Evolutionary conservation across 352 stramenopile species (phyloP).

Genomic region (Phytopythium oedochilum): DNA sequence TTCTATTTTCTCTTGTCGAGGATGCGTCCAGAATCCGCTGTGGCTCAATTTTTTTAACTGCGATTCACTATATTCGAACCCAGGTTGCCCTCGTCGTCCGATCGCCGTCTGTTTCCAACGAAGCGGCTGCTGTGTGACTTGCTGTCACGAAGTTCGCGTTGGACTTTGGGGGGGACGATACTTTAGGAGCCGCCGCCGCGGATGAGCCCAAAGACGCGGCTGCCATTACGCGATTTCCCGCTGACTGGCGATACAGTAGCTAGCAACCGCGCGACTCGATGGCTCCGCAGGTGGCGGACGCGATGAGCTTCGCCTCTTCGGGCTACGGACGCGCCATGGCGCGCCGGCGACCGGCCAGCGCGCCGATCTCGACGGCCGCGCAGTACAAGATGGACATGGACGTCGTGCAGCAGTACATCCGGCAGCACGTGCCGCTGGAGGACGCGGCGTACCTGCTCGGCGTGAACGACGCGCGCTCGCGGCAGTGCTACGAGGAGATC

Average conservation of each 20-base stretch:
- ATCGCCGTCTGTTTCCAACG: not conserved
- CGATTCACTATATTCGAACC: not conserved
- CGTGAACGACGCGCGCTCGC: constrained; percentile 45
- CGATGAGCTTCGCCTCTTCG: not conserved
- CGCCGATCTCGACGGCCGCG: constrained; percentile 24
- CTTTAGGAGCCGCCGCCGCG: not conserved
- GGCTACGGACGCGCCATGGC: constrained; percentile 1
- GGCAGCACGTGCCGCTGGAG: constrained; percentile 33
- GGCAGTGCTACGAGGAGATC: constrained; percentile 53
- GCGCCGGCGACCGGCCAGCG: constrained; percentile 24
- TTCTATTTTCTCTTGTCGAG: not conserved
- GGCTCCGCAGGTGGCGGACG: not conserved
- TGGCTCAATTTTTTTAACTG: not conserved
- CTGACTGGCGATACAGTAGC: not conserved
- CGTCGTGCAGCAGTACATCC: constrained; percentile 45
- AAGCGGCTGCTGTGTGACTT: not conserved
- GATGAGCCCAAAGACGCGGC: not conserved
- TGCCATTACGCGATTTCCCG: constrained; percentile 23
- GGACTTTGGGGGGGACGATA: not conserved
- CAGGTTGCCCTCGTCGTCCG: not conserved
- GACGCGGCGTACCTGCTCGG: constrained; percentile 24
- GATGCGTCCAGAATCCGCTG: not conserved
- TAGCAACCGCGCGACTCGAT: not conserved
- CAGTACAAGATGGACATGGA: constrained; percentile 50
- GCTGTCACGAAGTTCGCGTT: not conserved